Conservation (phyloP, 176 grass and related monocot genomes). For the Chrysopogon serrulatus region DNA sequence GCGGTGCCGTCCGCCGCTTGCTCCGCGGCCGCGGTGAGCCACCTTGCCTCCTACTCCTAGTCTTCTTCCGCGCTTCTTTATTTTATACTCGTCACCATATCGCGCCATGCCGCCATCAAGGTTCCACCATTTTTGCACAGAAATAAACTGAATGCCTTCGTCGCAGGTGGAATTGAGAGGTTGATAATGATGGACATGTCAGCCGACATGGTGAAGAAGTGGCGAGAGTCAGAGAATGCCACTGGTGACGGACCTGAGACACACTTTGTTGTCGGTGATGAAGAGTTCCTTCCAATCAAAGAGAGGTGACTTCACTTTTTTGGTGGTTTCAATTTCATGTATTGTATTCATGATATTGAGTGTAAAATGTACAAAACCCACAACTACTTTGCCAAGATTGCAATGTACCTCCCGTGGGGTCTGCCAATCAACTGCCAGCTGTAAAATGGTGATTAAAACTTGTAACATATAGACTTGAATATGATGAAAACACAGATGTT, state of each 20-base stretch:
- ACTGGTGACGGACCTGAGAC: conserved; percentile 32
- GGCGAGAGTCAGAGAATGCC: conserved; percentile 52
- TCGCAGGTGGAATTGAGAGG: conserved; percentile 82
- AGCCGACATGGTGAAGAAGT: conserved; percentile 67
- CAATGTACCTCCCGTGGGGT: not conserved
- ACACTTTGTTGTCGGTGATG: conserved; percentile 66
- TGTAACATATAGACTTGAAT: not conserved
- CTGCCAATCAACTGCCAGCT: not conserved
- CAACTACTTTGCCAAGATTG: not conserved
- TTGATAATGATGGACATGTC: conserved; percentile 99
- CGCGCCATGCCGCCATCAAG: not conserved
- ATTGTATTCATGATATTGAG: not conserved
- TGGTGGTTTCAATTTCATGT: not conserved
- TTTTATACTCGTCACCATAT: not conserved
- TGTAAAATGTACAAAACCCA: not conserved
- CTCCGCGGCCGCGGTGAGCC: conserved; percentile 72
- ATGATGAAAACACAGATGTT: not conserved
- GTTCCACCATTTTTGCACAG: not conserved
- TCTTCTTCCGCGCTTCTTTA: not conserved
- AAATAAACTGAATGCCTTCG: not conserved
- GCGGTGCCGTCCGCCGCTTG: conserved; percentile 56
- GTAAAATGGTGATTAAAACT: not conserved
- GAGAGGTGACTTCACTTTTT: conserved; percentile 53
- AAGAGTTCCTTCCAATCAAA: conserved; percentile 86
- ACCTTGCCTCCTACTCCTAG: not conserved